Base-by-base conservation (phyloP, 345 rosid genomes). In the Arabis hirsuta region DNA sequence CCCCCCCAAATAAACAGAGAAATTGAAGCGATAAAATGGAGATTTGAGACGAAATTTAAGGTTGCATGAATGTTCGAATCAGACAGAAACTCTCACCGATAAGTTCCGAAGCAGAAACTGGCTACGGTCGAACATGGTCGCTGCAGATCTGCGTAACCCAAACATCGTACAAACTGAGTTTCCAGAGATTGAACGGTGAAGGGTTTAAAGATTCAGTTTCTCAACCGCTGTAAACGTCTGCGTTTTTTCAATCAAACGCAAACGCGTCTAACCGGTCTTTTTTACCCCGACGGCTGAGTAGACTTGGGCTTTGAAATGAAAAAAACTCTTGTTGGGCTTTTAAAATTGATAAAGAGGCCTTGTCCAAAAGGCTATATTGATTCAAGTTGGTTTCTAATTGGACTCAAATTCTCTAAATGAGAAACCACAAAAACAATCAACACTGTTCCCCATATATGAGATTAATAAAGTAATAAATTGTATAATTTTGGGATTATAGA, bases 61-160 rank as follows among this genome's bases (percentile, higher is more conserved):
- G 38, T 29, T 36, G 8, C 20, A 55, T 0, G 4, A 8, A 19
- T 2, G 20, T 13, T 7, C 41, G 34, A 42, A 43, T 7, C 7
- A 6, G 20, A 34, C 0, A 44, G 1, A 14, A 55, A 66, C 82
- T 75, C 6, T 75, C 6, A 79, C 82, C 46, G 82, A 66, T 4
- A 75, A 7, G 51, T 62, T 70, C 0, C 59, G 82, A 62, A 83
- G 78, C 46, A 83, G 81, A 27, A 67, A 80, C 12, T 77, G 86
- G 57, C 84, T 61, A 19, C 56, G 44, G 43, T 78, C 82, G 24
- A 76, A 72, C 50, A 76, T 71, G 19, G 64, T 65, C 61, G 79
- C 43, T 4, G 74, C 73, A n/a, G 82, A 79, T 69, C 79, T 65
- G 39, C 78, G 83, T 50, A 80, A 46, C 22, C 83, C 80, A 1